phyloP scores from a whole-genome alignment of 1,284 basidiomycete genomes.

The Pseudozyma pruni region DNA sequence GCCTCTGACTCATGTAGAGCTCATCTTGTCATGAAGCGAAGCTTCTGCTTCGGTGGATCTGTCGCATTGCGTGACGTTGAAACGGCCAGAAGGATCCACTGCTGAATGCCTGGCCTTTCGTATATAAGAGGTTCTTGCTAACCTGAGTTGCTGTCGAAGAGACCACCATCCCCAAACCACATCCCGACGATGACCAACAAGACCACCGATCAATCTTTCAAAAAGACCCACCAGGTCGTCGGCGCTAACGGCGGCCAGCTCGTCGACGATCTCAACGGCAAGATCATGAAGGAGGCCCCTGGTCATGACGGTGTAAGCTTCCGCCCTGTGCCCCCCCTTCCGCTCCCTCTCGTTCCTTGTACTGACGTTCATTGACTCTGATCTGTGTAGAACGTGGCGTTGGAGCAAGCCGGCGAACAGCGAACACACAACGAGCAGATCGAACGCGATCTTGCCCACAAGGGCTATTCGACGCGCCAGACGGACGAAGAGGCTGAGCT shows the following conservation, averaged over 20 bases:
- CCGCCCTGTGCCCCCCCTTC: not conserved
- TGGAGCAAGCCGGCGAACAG: slow-evolving; percentile 22
- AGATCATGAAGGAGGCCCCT: slow-evolving; percentile 43
- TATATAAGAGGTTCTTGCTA: too few species aligned
- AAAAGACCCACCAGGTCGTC: slow-evolving; percentile 48
- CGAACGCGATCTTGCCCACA: slow-evolving; percentile 38
- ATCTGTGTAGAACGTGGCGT: slow-evolving; percentile 21
- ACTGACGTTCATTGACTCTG: not conserved
- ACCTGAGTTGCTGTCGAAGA: too few species aligned
- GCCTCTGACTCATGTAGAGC: slow-evolving; percentile 5
- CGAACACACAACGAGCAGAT: slow-evolving; percentile 35
- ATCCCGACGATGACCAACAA: slow-evolving; percentile 27
- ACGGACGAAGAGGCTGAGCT: slow-evolving; percentile 22
- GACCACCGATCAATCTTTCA: slow-evolving; percentile 43
- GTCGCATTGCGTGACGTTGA: slow-evolving; percentile 4
- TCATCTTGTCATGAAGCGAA: too few species aligned
- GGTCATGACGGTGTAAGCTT: slow-evolving; percentile 45
- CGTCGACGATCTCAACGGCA: slow-evolving; percentile 45
- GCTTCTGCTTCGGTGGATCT: not conserved
- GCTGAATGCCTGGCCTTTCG: too few species aligned
- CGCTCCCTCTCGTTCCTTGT: not conserved
- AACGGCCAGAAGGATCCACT: too few species aligned
- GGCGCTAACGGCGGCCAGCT: slow-evolving; percentile 40
- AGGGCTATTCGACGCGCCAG: slow-evolving; percentile 38
- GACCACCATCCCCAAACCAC: not conserved